Evolutionary conservation across 2,329 filamentous ascomycete species (phyloP), one percentile per base, ranked within the genome.

Genomic region (Hypoxylon sp.): DNA sequence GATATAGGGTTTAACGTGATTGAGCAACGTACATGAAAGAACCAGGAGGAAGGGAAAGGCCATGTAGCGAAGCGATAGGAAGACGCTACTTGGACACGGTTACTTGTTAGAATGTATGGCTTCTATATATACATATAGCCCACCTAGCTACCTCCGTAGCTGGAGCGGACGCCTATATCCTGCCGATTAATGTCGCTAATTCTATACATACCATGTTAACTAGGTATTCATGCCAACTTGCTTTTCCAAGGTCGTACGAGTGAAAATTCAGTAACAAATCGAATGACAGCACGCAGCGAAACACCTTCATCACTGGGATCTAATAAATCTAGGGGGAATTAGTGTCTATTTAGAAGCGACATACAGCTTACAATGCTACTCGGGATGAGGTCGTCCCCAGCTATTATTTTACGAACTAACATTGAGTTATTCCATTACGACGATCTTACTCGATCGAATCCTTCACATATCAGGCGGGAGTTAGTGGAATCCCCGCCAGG

Each of bases 101-200:
- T 54, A 55, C 51, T 53, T 50, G 48, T 45, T 59, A 69, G 66
- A 66, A 67, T 69, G 63, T 50, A 63, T 58, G 52, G 60, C 52
- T 53, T 61, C 63, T 69, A 58, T 51, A 63, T 61, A 65, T 61
- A 61, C 34, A 61, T 63, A 58, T 57, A 47, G 37, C 19, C 9
- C 37, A 3, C 57, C 21, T 32, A 6, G 9, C 30, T n/a, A 19
- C 9, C 47, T 48, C 19, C 19, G 23, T 37, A 29, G 29, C 43
- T 43, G 23, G 47, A 46, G 5, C 27, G 43, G 50, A 37, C 45
- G 16, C 21, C 7, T 59, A 27, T 34, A 51, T 45, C 34, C 34
- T 32, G 52, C n/a, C 34, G 27, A 29, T 11, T 32, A 25, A 46
- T 14, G 30, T 52, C 43, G 25, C 25, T 41, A 56, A 58, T 58